phyloP scores from a whole-genome alignment of 2,329 filamentous ascomycete genomes.

The Alternaria consortialis region DNA sequence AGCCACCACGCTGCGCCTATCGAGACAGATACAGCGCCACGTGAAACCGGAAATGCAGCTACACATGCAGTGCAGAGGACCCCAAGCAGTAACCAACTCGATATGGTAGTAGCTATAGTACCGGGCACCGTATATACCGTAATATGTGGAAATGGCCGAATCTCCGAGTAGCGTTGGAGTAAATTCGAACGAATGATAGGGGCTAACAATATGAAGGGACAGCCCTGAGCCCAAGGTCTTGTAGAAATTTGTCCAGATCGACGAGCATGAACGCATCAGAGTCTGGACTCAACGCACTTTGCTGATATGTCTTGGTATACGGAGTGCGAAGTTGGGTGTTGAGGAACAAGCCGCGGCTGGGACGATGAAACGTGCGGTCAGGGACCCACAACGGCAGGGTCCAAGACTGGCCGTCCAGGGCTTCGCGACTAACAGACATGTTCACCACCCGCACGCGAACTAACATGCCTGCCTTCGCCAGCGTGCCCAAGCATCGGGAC shows the following conservation, averaged over 20 bases:
- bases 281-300: background rate
- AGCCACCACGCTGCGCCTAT: constrained; percentile 1
- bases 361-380: background rate
- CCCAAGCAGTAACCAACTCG: background rate
- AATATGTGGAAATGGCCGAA: background rate
- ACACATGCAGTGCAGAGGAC: background rate
- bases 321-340: background rate
- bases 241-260: background rate
- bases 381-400: background rate
- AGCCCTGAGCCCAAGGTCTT: background rate
- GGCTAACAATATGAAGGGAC: background rate
- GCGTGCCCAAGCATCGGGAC: constrained; percentile 4
- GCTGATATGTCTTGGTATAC: constrained; percentile 1
- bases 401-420: background rate
- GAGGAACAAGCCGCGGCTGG: background rate
- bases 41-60: background rate
- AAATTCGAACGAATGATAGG: background rate
- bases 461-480: background rate
- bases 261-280: background rate
- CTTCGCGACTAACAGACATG: background rate
- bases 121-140: background rate
- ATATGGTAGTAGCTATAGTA: background rate
- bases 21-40: constrained; percentile 1
- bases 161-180: background rate
- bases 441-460: background rate